phyloP scores from a whole-genome alignment of 371 early-diverging fungal species.

The Rhizopus stolonifer region DNA sequence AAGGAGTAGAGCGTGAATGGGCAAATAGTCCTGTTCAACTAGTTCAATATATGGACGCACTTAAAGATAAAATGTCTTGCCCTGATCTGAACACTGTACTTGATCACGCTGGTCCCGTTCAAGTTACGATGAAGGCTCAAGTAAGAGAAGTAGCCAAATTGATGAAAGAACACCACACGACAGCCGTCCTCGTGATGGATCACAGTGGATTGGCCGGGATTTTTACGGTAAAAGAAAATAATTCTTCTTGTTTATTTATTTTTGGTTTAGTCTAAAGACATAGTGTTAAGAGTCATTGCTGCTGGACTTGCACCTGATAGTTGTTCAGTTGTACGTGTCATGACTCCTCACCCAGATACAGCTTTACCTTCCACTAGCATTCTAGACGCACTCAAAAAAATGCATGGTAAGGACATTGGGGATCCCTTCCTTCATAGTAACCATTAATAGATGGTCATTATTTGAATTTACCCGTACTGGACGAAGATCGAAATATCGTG shows the following conservation, averaged over 20 bases:
- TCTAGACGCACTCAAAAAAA: constrained; percentile 87
- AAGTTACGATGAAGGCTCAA: constrained; percentile 75
- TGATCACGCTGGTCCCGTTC: constrained; percentile 68
- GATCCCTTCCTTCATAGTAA: background rate
- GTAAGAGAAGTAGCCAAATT: constrained; percentile 87
- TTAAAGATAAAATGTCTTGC: constrained; percentile 82
- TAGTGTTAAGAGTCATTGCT: constrained; percentile 91
- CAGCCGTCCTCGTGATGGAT: constrained; percentile 87
- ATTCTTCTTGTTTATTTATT: background rate
- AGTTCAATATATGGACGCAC: constrained; percentile 68
- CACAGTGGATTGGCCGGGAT: constrained; percentile 82
- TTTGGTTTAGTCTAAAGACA: constrained; percentile 55
- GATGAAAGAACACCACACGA: constrained; percentile 86
- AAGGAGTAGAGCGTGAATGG: constrained; percentile 82
- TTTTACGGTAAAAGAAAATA: constrained; percentile 58
- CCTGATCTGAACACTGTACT: constrained; percentile 84
- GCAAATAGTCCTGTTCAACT: constrained; percentile 41
- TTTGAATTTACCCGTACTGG: constrained; percentile 93
- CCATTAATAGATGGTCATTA: constrained; percentile 59
- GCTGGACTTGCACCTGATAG: constrained; percentile 84
- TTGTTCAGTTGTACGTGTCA: constrained; percentile 88
- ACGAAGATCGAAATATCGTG: constrained; percentile 61
- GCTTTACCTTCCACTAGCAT: constrained; percentile 77
- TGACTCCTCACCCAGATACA: constrained; percentile 96
- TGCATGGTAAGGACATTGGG: constrained; percentile 65